These are phyloP conservation scores for Cryptococcus sp. DNA, from an alignment of 1,284 basidiomycete species.

Conservation along the genomic window DNA sequence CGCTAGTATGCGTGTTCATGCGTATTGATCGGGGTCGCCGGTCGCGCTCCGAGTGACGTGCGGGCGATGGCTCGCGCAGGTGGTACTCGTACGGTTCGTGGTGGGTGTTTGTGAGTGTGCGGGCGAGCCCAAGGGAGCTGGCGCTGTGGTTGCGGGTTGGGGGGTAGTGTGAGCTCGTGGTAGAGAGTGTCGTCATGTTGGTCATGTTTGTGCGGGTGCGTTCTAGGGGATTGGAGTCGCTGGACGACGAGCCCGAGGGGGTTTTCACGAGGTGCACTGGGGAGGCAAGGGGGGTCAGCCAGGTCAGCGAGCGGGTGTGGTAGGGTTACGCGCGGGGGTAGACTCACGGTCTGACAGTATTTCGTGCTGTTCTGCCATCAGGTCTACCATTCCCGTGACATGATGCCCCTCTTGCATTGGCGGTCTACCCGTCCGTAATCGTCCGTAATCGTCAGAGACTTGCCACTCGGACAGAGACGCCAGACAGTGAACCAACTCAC, in stretches of 20 bases:
- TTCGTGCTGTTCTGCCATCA: conserved; percentile 8
- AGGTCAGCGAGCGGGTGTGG: not conserved
- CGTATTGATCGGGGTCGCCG: not conserved
- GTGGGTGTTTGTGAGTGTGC: conserved; percentile 17
- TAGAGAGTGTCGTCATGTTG: conserved; percentile 7
- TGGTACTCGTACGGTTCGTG: conserved; percentile 36
- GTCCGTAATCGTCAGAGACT: conserved; percentile 18
- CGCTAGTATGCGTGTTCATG: not conserved
- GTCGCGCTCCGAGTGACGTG: not conserved
- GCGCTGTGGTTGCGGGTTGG: conserved; percentile 9
- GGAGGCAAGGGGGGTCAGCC: too few relatives aligned
- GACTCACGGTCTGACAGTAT: not conserved
- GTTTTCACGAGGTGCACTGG: conserved; percentile 28
- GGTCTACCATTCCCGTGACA: conserved; percentile 29
- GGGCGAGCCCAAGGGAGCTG: conserved; percentile 5
- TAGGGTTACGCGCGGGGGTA: not conserved
- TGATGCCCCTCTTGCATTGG: conserved; percentile 42
- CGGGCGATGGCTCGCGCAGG: conserved; percentile 13
- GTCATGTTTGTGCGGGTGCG: conserved; percentile 17
- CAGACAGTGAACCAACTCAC: conserved; percentile 23
- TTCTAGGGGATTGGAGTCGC: conserved; percentile 17
- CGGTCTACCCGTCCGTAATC: conserved; percentile 24
- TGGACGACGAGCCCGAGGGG: conserved; percentile 26
- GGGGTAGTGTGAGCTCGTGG: not conserved
- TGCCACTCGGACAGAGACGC: not conserved